A percentile compares a stretch with the other conserved stretches of the same genome.
These are phyloP conservation scores for Kodamaea sp. DNA, from an alignment of 1,139 yeast genomes.

Conservation along the genomic window DNA sequence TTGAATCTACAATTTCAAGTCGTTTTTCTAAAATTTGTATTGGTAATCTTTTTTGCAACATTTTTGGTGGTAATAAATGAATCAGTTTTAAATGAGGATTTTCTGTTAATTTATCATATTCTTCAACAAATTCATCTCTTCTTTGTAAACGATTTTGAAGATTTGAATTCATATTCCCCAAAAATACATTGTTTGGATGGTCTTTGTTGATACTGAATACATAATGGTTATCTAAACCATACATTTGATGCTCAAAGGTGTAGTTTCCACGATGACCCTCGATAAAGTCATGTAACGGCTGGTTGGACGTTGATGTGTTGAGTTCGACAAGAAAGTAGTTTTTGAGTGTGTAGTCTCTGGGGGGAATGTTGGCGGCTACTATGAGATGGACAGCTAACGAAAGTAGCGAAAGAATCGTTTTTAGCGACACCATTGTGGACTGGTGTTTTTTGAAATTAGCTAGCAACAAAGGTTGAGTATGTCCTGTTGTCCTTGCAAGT, in stretches of 20 bases:
- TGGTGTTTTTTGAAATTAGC: too few species aligned
- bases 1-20: slow-evolving; percentile 39
- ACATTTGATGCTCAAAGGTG: slow-evolving; percentile 54
- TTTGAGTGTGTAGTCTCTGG: slow-evolving; percentile 35
- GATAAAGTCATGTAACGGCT: slow-evolving; percentile 32
- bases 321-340: slow-evolving; percentile 60
- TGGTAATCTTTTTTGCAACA: slow-evolving; percentile 45
- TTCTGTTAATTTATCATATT: slow-evolving; percentile 26
- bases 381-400: background rate
- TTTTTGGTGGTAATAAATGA: slow-evolving; percentile 49
- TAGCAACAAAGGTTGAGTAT: too few species aligned
- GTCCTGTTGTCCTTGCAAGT: too few species aligned
- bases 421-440: too few species aligned
- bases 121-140: slow-evolving; percentile 22
- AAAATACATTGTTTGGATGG: slow-evolving; percentile 30
- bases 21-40: slow-evolving; percentile 21
- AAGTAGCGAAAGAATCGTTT: background rate
- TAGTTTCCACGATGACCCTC: slow-evolving; percentile 30
- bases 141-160: slow-evolving; percentile 26
- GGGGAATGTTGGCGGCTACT: slow-evolving; percentile 16
- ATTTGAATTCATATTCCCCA: slow-evolving; percentile 39
- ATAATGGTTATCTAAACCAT: slow-evolving; percentile 56
- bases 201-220: slow-evolving; percentile 54
- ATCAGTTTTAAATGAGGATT: slow-evolving; percentile 38
- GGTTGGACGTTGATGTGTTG: slow-evolving; percentile 28